Evolutionary conservation across 108 stramenopile genomes (phyloP).

Genomic region (Heterococcus sp.): DNA sequence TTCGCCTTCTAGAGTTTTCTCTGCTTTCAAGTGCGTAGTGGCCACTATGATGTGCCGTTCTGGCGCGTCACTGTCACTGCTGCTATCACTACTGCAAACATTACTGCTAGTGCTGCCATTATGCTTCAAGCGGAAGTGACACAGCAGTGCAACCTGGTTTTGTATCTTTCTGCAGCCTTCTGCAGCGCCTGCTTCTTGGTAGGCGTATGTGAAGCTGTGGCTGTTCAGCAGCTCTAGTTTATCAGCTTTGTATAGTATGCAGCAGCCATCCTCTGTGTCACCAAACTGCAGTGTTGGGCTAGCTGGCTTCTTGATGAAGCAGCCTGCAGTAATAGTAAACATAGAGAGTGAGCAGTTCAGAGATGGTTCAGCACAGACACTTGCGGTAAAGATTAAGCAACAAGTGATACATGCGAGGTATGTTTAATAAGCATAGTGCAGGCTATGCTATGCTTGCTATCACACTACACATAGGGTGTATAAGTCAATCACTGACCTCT

Average conservation of each 20-base stretch:
- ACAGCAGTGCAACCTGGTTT: conserved; percentile 28
- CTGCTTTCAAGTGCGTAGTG: conserved; percentile 38
- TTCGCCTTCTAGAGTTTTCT: conserved; percentile 13
- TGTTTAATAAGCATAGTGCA: no score
- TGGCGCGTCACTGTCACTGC: neutral
- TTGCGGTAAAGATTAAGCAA: no score
- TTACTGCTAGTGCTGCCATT: no score
- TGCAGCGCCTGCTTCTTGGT: neutral
- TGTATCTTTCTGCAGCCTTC: neutral
- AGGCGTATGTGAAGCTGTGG: conserved; percentile 1
- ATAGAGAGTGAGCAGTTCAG: no score
- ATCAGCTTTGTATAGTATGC: conserved; percentile 11
- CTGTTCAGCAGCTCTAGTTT: conserved; percentile 19
- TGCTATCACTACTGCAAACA: no score
- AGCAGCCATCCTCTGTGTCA: conserved; percentile 34
- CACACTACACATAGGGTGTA: no score
- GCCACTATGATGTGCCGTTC: conserved; percentile 12
- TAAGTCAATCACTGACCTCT: no score
- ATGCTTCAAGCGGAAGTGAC: neutral
- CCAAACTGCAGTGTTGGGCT: neutral
- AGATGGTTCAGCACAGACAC: no score
- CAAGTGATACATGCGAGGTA: no score
- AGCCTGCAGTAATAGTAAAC: neutral
- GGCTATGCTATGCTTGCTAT: no score
- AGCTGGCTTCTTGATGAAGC: conserved; percentile 39